These are phyloP conservation scores for Starmerella kuoi DNA, from an alignment of 805 yeast genomes.

Conservation along the genomic window DNA sequence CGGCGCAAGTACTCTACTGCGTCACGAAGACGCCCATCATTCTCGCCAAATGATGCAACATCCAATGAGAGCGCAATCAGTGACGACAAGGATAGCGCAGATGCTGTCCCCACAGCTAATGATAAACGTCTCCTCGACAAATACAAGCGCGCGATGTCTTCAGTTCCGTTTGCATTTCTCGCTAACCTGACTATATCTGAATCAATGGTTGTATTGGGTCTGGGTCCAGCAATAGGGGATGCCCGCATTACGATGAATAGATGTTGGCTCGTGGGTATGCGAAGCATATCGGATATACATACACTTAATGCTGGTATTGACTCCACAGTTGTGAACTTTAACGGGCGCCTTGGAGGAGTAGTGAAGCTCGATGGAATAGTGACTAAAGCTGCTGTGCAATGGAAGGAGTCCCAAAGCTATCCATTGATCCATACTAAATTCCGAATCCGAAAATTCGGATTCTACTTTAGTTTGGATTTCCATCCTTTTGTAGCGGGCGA, in stretches of 20 bases:
- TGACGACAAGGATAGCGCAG: background rate
- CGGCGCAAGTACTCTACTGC: slow-evolving; percentile 13
- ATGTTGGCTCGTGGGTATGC: slow-evolving; percentile 58
- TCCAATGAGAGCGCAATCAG: background rate
- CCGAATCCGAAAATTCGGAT: slow-evolving; percentile 43
- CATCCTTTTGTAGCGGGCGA: slow-evolving; percentile 66
- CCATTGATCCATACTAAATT: slow-evolving; percentile 58
- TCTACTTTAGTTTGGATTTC: slow-evolving; percentile 66
- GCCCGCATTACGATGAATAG: slow-evolving; percentile 43
- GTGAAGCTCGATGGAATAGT: slow-evolving; percentile 40
- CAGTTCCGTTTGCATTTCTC: slow-evolving; percentile 65
- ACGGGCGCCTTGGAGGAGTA: slow-evolving; percentile 72
- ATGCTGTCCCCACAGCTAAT: slow-evolving; percentile 22
- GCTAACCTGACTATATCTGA: slow-evolving; percentile 45
- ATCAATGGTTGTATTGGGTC: slow-evolving; percentile 47
- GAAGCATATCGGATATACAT: slow-evolving; percentile 59
- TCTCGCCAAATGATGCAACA: background rate
- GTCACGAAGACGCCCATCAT: slow-evolving; percentile 1
- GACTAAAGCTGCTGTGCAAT: slow-evolving; percentile 54
- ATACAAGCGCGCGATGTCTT: slow-evolving; percentile 46
- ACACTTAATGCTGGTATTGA: slow-evolving; percentile 51
- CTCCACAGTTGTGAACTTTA: slow-evolving; percentile 39
- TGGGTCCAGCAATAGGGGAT: slow-evolving; percentile 75
- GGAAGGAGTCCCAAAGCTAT: slow-evolving; percentile 45
- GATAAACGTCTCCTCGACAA: slow-evolving; percentile 23